Evolutionary conservation across 1,139 yeast species (phyloP).

Genomic region (Candida sojae): DNA sequence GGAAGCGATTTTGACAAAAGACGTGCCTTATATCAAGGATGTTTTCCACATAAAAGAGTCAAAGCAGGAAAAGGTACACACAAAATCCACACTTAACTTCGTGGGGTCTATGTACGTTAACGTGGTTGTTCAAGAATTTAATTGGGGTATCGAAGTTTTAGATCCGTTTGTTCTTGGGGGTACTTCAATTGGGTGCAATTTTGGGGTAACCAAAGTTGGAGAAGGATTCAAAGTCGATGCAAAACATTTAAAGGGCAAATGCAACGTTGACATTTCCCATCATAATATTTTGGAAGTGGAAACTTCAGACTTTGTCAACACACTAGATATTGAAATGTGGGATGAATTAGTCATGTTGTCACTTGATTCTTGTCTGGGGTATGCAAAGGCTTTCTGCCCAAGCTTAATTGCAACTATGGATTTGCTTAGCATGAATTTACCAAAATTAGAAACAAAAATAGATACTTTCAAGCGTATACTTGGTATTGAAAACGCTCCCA

Average conservation of each 20-base stretch:
- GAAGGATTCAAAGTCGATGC: constrained; percentile 3
- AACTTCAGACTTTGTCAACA: constrained; percentile 29
- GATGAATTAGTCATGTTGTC: constrained; percentile 20
- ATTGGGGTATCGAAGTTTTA: constrained; percentile 23
- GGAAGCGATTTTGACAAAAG: constrained; percentile 18
- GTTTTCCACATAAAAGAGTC: background rate
- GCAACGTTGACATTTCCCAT: constrained; percentile 8
- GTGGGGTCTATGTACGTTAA: constrained; percentile 17
- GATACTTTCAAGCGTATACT: constrained; percentile 15
- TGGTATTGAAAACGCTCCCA: background rate
- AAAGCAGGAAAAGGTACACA: background rate
- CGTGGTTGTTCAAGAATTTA: constrained; percentile 21
- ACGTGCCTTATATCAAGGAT: constrained; percentile 19
- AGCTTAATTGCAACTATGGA: constrained; percentile 25
- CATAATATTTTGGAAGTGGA: constrained; percentile 26
- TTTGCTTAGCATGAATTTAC: constrained; percentile 16
- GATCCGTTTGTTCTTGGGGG: constrained; percentile 16
- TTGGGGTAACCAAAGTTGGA: constrained; percentile 1
- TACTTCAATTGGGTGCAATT: constrained; percentile 5
- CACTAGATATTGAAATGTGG: constrained; percentile 18
- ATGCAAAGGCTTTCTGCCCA: constrained; percentile 34
- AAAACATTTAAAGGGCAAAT: constrained; percentile 6
- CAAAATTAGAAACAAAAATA: constrained; percentile 18
- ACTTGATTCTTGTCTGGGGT: constrained; percentile 29
- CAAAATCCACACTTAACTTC: background rate